A percentile compares a stretch with the other conserved stretches of the same genome.
Conservation (phyloP, 208 protist species). For the Leishmania major region DNA sequence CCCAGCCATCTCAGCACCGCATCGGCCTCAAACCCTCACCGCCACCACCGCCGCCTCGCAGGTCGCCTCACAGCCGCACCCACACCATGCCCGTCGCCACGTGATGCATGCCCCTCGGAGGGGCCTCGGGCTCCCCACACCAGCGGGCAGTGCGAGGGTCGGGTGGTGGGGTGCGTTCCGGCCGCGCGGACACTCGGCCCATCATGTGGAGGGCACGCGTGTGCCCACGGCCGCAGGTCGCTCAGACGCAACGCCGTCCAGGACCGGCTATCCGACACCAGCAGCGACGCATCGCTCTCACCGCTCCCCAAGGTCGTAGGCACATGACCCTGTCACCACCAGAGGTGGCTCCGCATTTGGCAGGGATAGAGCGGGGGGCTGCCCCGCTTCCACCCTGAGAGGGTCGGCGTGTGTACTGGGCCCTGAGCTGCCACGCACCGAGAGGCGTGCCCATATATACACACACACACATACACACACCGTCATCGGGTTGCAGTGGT, state of each 20-base stretch:
- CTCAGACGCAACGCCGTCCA: neutral
- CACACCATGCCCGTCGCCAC: neutral
- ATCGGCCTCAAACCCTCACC: neutral
- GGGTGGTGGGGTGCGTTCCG: neutral
- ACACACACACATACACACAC: neutral
- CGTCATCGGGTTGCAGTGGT: neutral
- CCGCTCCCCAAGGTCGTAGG: neutral
- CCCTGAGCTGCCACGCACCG: neutral
- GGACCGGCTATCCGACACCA: neutral
- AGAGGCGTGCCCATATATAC: neutral
- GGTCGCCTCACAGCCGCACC: neutral
- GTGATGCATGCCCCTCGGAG: neutral
- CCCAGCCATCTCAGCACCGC: neutral
- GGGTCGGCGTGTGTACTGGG: too few species aligned
- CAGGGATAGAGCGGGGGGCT: neutral
- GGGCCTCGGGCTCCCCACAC: neutral
- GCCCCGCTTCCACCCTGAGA: neutral
- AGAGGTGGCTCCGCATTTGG: neutral
- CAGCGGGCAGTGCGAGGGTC: neutral
- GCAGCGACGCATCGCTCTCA: neutral
- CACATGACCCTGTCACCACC: neutral
- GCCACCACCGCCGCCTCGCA: neutral
- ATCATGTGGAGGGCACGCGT: neutral
- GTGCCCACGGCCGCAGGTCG: neutral
- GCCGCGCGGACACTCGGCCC: neutral